phyloP scores from a whole-genome alignment of 2,329 filamentous ascomycete species.

The Talaromyces sp. region DNA sequence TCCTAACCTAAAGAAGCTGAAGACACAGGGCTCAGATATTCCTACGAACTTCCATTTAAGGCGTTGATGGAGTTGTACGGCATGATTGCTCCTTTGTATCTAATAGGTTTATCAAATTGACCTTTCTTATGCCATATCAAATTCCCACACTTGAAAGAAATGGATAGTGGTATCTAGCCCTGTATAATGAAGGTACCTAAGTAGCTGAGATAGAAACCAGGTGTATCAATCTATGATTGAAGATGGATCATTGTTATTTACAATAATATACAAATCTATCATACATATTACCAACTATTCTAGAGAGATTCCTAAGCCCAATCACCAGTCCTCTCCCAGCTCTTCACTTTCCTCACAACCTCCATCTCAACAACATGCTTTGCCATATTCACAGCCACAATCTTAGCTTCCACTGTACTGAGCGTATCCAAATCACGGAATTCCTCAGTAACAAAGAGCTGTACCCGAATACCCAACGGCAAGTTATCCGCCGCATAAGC shows the following conservation, averaged over 20 bases:
- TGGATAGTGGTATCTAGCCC: too few species aligned
- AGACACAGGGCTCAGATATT: too few species aligned
- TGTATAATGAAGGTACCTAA: too few species aligned
- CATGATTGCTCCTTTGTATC: too few species aligned
- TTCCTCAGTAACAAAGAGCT: constrained; percentile 25
- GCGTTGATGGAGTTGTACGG: too few species aligned
- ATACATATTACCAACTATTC: not conserved
- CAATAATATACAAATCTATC: constrained; percentile 6
- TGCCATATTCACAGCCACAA: constrained; percentile 34
- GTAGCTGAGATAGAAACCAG: too few species aligned
- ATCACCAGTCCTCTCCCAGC: constrained; percentile 28
- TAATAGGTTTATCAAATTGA: too few species aligned
- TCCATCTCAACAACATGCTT: constrained; percentile 33
- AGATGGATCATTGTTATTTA: not conserved
- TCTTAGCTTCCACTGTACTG: constrained; percentile 34
- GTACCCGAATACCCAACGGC: constrained; percentile 32
- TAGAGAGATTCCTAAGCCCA: constrained; percentile 10
- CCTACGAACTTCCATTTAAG: too few species aligned
- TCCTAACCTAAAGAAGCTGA: too few species aligned
- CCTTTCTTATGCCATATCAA: too few species aligned
- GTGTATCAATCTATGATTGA: not conserved
- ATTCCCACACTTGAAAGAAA: too few species aligned
- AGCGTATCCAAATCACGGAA: constrained; percentile 30
- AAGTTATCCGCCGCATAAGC: constrained; percentile 31
- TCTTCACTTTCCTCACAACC: constrained; percentile 30